Conservation (phyloP, 805 yeast genomes). For the Ogataea minuta region DNA sequence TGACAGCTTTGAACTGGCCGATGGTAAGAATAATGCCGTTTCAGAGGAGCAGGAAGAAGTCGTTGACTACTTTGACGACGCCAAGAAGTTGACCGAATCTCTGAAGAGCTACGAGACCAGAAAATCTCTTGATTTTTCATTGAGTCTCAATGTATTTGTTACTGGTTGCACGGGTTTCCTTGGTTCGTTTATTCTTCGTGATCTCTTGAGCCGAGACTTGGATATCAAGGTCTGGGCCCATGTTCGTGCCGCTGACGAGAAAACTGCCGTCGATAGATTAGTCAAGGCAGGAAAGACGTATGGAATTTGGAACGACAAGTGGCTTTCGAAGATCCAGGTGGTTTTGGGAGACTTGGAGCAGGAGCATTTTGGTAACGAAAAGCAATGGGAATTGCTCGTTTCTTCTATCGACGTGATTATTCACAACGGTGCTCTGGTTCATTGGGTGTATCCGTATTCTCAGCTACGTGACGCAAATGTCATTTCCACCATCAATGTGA, state of each 20-base stretch:
- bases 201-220: slow-evolving; percentile 58
- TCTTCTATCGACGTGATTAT: slow-evolving; percentile 73
- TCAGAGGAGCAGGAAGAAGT: slow-evolving; percentile 25
- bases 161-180: slow-evolving; percentile 97
- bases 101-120: slow-evolving; percentile 50
- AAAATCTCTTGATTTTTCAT: slow-evolving; percentile 20
- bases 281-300: slow-evolving; percentile 73
- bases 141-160: slow-evolving; percentile 56
- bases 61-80: slow-evolving; percentile 72
- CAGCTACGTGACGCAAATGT: slow-evolving; percentile 93
- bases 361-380: slow-evolving; percentile 64
- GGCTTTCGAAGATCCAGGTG: slow-evolving; percentile 57
- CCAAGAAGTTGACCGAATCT: slow-evolving; percentile 47
- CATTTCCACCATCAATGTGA: slow-evolving; percentile 76
- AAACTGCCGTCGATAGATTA: slow-evolving; percentile 73
- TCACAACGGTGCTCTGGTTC: slow-evolving; percentile 97
- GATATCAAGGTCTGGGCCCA: slow-evolving; percentile 75
- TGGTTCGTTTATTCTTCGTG: slow-evolving; percentile 84
- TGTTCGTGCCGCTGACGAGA: slow-evolving; percentile 76
- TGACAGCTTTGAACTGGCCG: slow-evolving; percentile 44
- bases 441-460: slow-evolving; percentile 96
- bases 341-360: slow-evolving; percentile 81
- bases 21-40: slow-evolving; percentile 32
- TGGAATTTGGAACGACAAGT: slow-evolving; percentile 72
- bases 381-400: slow-evolving; percentile 57